Percentiles rank a stretch among this genome's conserved stretches.
Conservation (phyloP, 192 early-diverging fungal genomes). For the Entomortierella parvispora region DNA sequence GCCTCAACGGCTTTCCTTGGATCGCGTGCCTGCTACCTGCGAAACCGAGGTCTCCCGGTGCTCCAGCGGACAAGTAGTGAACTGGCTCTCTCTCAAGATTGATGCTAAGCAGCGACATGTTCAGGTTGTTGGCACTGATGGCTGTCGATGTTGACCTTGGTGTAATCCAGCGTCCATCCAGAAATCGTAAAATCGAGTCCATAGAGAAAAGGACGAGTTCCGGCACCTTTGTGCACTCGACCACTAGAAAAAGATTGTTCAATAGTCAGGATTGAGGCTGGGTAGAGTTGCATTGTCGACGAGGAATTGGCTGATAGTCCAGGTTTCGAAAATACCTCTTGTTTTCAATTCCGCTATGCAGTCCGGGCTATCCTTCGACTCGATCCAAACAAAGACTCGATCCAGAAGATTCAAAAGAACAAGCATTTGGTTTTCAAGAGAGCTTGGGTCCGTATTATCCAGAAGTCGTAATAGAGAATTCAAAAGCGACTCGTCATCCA, state of each 20-base stretch:
- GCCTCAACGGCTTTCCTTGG: conserved; percentile 22
- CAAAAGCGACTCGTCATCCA: conserved; percentile 31
- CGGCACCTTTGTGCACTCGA: conserved; percentile 18
- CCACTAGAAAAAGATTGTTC: conserved; percentile 3
- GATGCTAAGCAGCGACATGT: conserved; percentile 25
- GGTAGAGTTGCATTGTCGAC: neutral
- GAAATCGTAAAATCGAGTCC: conserved; percentile 25
- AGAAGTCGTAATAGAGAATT: conserved; percentile 25
- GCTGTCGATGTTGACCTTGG: conserved; percentile 5
- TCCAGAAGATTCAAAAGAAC: conserved; percentile 36
- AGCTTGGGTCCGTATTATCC: conserved; percentile 12
- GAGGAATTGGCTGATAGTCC: neutral
- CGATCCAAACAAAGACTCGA: conserved; percentile 41
- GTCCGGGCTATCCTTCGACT: conserved; percentile 11
- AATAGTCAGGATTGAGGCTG: neutral
- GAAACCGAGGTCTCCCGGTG: conserved; percentile 13
- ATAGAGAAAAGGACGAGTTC: conserved; percentile 25
- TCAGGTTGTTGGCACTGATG: conserved; percentile 3
- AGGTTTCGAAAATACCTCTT: conserved; percentile 7
- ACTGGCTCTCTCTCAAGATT: conserved; percentile 32
- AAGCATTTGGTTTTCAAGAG: conserved; percentile 32
- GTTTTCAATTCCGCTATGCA: conserved; percentile 22
- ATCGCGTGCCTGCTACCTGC: conserved; percentile 13
- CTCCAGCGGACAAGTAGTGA: conserved; percentile 19
- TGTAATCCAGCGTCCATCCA: conserved; percentile 44